Base-by-base conservation (phyloP, 345 rosid species). In the rapeseed (Brassica napus) region DNA sequence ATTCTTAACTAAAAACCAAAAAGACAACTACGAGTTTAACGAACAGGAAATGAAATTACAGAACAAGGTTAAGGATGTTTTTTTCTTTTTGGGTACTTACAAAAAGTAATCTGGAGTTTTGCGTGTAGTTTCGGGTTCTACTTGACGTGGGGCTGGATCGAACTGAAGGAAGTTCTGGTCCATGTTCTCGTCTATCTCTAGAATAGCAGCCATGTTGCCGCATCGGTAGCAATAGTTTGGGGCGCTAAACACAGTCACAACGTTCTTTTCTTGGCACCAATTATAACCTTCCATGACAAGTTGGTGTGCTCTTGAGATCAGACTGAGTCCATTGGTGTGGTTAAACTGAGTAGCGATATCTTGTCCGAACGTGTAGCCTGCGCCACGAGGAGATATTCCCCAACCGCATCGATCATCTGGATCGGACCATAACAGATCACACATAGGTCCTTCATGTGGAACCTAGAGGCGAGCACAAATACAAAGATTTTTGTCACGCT, bases 361-460 rank as follows among this genome's bases (percentile, higher is more conserved):
- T 52, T 52, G 97, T 59, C 97, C 97, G 65, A 94, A 94, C 0
- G 98, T 94, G 78, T 94, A 94, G 59, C 98, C 97, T 65, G 98
- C 98, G 60, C 98, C 97, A 65, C 97, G 97, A n/a, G 98, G 98
- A 60, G 98, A 92, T 75, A 94, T 94, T 16, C 98, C 97, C 98
- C 98, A 94, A 31, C 98, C 97, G 73, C 98, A 94, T 10, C 97
- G 90, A 54, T 94, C 98, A 31, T 92, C 98, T 26, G 98, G 98
- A 82, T 94, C 98, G 8, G 98, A 94, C 98, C 97, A 94, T 76
- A 94, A 82, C 55, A 94, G 93, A 84, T 94, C 98, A 65, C 97
- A 94, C 98, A 94, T 94, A 23, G 98, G 98, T 63, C 98, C 97
- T 88, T 94, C 98, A 74, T 92, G 98, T 6, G 97, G 97, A 77